These are phyloP conservation scores for Xylariaceae sp. DNA, from an alignment of 2,329 filamentous ascomycete species.

Conservation along the genomic window DNA sequence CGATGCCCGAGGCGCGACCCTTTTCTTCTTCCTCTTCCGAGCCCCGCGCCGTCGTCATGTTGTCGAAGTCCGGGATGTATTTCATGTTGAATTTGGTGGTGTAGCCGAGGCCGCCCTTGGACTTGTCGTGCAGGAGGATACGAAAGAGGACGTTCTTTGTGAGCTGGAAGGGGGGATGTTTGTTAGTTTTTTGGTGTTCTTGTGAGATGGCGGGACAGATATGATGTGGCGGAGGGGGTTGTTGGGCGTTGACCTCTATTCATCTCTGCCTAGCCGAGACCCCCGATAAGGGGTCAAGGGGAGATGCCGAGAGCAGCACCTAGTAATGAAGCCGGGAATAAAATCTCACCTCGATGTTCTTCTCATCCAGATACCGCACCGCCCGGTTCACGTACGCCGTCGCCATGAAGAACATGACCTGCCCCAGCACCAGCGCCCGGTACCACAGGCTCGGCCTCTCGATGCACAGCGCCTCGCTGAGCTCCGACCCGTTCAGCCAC, in stretches of 20 bases:
- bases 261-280: too few species aligned
- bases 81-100: conserved; percentile 67
- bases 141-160: conserved; percentile 55
- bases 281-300: too few species aligned
- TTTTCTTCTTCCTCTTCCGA: conserved; percentile 19
- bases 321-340: too few species aligned
- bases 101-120: conserved; percentile 54
- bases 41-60: conserved; percentile 30
- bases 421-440: conserved; percentile 55
- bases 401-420: conserved; percentile 62
- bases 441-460: conserved; percentile 54
- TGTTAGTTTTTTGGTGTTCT: too few species aligned
- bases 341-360: conserved; percentile 45
- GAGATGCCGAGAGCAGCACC: too few species aligned
- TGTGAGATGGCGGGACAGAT: too few species aligned
- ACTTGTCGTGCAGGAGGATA: conserved; percentile 58
- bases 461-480: conserved; percentile 57
- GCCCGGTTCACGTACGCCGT: conserved; percentile 42
- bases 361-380: conserved; percentile 34
- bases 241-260: too few species aligned
- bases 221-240: too few species aligned
- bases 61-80: conserved; percentile 51
- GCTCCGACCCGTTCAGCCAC: conserved; percentile 64
- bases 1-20: conserved; percentile 14
- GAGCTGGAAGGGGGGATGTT: conserved; percentile 19